phyloP scores from a whole-genome alignment of 2,329 filamentous ascomycete species.

The Phialophora chinensis region DNA sequence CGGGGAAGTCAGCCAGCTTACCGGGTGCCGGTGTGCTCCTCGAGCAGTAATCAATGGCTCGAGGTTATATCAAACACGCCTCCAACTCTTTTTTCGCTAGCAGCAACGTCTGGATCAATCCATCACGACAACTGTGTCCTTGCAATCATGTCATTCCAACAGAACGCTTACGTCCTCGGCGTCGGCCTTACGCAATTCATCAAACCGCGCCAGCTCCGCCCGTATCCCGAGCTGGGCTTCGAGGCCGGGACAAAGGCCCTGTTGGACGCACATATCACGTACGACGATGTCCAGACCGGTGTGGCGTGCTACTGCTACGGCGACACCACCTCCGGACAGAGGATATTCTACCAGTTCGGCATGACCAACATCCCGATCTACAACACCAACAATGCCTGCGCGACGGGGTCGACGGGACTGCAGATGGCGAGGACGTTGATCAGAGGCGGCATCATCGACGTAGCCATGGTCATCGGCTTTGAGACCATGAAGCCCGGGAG shows the following conservation, averaged over 20 bases:
- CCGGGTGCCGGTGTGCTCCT: neutral
- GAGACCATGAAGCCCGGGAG: conserved; percentile 97
- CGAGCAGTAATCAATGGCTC: neutral
- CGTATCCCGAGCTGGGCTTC: conserved; percentile 44
- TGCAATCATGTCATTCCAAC: conserved; percentile 46
- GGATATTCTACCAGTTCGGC: conserved; percentile 98
- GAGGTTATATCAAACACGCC: neutral
- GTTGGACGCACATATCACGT: conserved; percentile 84
- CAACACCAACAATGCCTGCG: conserved; percentile 96
- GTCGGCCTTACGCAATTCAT: conserved; percentile 99
- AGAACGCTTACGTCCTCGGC: conserved; percentile 83
- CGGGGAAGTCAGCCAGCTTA: neutral
- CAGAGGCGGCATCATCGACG: conserved; percentile 79
- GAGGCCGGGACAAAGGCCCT: conserved; percentile 45
- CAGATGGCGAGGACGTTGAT: conserved; percentile 82
- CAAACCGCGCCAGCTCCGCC: conserved; percentile 46
- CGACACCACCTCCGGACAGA: conserved; percentile 91
- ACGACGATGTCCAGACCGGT: conserved; percentile 93
- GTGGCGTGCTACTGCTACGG: conserved; percentile 97
- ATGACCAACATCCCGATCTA: conserved; percentile 96
- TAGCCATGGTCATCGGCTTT: conserved; percentile 89
- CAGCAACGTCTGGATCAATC: conserved; percentile 3
- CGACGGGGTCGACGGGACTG: conserved; percentile 87
- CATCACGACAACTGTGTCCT: neutral
- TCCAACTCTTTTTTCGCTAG: neutral